phyloP scores from a whole-genome alignment of 2,329 filamentous ascomycete species.

The Colletotrichum falcatum region DNA sequence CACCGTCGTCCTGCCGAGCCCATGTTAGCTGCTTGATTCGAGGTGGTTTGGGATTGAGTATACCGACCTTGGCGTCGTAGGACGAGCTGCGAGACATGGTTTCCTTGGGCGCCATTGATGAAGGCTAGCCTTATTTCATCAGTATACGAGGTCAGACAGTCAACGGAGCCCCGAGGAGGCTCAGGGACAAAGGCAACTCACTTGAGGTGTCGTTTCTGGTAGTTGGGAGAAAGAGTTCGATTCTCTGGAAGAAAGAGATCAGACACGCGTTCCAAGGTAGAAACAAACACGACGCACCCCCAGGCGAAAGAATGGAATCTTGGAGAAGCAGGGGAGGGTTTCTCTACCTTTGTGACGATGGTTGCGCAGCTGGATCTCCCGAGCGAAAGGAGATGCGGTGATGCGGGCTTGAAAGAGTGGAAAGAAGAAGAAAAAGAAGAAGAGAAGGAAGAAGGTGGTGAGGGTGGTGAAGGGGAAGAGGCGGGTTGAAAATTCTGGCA shows the following conservation, averaged over 20 bases:
- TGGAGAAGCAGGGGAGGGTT: neutral
- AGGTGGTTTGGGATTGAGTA: neutral
- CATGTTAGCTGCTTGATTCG: neutral
- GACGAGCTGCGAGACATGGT: neutral
- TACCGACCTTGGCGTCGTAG: constrained; percentile 3
- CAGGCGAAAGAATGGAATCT: neutral
- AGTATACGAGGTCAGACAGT: neutral
- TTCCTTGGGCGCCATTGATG: neutral
- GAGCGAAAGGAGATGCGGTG: neutral
- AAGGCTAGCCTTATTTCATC: neutral
- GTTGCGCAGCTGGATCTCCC: neutral
- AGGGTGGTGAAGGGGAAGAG: too few relatives aligned
- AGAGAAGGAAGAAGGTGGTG: neutral
- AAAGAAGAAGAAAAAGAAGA: neutral
- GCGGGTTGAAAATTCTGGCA: too few relatives aligned
- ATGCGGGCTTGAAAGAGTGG: neutral
- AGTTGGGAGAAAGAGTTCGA: neutral
- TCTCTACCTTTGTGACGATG: neutral
- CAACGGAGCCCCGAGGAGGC: too few relatives aligned
- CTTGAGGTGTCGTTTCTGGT: neutral
- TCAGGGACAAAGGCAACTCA: neutral
- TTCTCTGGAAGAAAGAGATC: neutral
- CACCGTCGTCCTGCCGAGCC: neutral
- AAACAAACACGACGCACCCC: rapidly evolving
- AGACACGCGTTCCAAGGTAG: neutral